Conservation (phyloP, 225 moss, liverwort and hornwort genomes). For the Sphagnum tenellum region DNA sequence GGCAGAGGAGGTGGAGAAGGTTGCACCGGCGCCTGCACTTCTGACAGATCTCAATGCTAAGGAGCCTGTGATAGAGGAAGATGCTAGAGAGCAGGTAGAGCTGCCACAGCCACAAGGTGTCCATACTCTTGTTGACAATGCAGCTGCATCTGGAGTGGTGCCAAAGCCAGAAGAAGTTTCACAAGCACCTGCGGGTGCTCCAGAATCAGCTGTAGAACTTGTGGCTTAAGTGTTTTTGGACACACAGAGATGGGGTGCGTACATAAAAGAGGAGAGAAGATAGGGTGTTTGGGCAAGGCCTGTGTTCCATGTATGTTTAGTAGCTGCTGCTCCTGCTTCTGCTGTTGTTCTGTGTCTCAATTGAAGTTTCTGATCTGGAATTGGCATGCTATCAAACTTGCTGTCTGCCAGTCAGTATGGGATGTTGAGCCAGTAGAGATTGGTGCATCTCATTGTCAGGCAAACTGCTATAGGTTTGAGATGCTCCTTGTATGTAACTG, state of each 20-base stretch:
- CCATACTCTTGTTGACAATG: conserved; percentile 47
- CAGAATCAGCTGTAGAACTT: conserved; percentile 21
- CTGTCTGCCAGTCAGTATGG: conserved; percentile 6
- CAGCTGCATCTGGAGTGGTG: conserved; percentile 22
- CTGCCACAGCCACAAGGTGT: conserved; percentile 43
- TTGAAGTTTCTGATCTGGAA: conserved; percentile 28
- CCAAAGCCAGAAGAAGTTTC: conserved; percentile 33
- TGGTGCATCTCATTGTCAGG: conserved; percentile 8
- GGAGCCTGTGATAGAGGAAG: conserved; percentile 3
- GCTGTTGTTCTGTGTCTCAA: conserved; percentile 14
- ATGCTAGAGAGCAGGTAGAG: conserved; percentile 35
- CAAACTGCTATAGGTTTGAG: conserved; percentile 8
- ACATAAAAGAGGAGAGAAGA: conserved; percentile 17
- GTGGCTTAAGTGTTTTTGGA: conserved; percentile 15
- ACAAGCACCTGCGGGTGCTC: conserved; percentile 3
- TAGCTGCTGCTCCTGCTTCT: conserved; percentile 15
- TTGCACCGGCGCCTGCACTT: conserved; percentile 2
- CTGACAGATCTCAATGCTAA: conserved; percentile 10
- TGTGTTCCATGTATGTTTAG: conserved; percentile 24
- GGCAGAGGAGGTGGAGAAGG: conserved; percentile 7
- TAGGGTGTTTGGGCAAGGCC: conserved; percentile 20
- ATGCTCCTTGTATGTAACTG: conserved; percentile 35
- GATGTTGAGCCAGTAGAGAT: conserved; percentile 12
- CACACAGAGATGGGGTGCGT: conserved; percentile 6
- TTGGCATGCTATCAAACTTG: conserved; percentile 22